These are phyloP conservation scores for Golubevia pallescens DNA, from an alignment of 1,284 basidiomycete species.

Conservation along the genomic window DNA sequence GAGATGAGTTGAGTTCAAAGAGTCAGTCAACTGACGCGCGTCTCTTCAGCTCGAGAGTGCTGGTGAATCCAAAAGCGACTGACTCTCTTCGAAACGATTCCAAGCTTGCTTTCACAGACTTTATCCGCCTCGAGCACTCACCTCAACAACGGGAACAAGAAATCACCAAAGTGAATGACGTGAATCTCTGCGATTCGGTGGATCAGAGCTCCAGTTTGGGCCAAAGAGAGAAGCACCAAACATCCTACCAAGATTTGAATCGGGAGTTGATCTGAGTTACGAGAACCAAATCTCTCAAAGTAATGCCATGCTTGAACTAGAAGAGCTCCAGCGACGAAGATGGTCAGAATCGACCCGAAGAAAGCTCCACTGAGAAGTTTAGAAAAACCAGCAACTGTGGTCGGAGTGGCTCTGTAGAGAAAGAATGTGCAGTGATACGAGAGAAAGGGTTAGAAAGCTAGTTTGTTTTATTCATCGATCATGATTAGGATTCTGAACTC, in stretches of 20 bases:
- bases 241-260: constrained; percentile 6
- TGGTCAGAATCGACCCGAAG: constrained; percentile 1
- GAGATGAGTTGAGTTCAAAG: too few relatives aligned
- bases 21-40: too few relatives aligned
- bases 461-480: neutral
- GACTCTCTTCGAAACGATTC: too few relatives aligned
- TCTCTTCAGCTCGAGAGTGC: too few relatives aligned
- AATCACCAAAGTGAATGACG: constrained; percentile 11
- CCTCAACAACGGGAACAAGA: constrained; percentile 9
- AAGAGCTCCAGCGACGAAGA: constrained; percentile 7
- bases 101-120: too few relatives aligned
- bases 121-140: too few relatives aligned
- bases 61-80: too few relatives aligned
- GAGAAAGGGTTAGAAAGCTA: neutral
- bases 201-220: constrained; percentile 2
- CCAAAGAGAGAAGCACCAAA: constrained; percentile 3
- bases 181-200: constrained; percentile 8
- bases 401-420: constrained; percentile 1
- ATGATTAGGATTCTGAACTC: too few relatives aligned
- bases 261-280: neutral
- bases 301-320: constrained; percentile 10
- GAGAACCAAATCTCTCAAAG: constrained; percentile 10
- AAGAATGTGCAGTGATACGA: neutral
- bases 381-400: neutral
- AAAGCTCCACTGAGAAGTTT: constrained; percentile 3